Evolutionary conservation across 352 stramenopile genomes (phyloP).

Genomic region (Globisporangium acanthophoron): DNA sequence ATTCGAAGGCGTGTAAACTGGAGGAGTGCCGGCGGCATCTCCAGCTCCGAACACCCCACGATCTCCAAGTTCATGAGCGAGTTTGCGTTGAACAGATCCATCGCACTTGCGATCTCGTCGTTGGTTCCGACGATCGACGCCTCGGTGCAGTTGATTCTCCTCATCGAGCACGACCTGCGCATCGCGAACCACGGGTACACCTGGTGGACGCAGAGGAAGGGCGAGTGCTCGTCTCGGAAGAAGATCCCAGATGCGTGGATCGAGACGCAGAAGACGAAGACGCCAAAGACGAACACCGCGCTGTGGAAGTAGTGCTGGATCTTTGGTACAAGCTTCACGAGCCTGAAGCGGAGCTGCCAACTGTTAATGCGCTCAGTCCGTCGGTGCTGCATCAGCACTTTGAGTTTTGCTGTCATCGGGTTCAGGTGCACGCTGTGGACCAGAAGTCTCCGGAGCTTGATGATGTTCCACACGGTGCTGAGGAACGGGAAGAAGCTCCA

Average conservation of each 20-base stretch:
- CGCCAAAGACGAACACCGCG: neutral
- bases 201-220: slow-evolving; percentile 5
- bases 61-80: slow-evolving; percentile 7
- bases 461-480: slow-evolving; percentile 9
- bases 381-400: neutral
- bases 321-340: slow-evolving; percentile 2
- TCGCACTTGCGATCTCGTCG: neutral
- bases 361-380: neutral
- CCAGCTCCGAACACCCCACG: neutral
- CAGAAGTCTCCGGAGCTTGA: slow-evolving; percentile 5
- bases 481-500: slow-evolving; percentile 11
- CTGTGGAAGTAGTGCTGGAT: slow-evolving; percentile 6
- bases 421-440: neutral
- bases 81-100: slow-evolving; percentile 6
- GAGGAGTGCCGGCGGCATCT: slow-evolving; percentile 4
- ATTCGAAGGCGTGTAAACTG: slow-evolving; percentile 2
- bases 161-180: slow-evolving; percentile 9
- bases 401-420: neutral
- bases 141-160: slow-evolving; percentile 7
- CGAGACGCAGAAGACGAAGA: slow-evolving; percentile 4
- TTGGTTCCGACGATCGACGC: slow-evolving; percentile 9
- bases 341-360: slow-evolving; percentile 3
- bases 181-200: slow-evolving; percentile 11
- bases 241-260: slow-evolving; percentile 5
- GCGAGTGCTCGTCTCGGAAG: neutral